Evolutionary conservation across 306 rosid species (phyloP).

Genomic region (Alnus rubra): DNA sequence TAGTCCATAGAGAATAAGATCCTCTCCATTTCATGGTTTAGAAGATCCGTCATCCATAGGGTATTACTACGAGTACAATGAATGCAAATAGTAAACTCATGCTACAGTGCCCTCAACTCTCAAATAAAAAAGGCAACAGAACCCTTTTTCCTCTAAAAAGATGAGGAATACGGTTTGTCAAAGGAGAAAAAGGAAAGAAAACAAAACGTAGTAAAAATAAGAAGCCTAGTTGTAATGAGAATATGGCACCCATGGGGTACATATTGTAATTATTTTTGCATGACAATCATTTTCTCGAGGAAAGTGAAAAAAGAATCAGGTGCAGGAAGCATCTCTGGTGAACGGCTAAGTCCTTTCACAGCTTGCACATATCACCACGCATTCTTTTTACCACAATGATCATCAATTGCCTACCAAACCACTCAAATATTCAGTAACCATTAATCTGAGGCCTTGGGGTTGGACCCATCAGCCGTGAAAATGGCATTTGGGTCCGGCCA

Average conservation of each 20-base stretch:
- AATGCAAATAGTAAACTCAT: constrained; percentile 13
- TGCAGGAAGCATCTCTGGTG: constrained; percentile 14
- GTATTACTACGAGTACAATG: background rate
- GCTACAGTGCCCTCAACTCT: constrained; percentile 18
- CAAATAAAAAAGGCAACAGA: background rate
- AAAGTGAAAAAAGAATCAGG: constrained; percentile 26
- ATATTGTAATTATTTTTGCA: constrained; percentile 33
- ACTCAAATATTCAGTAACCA: constrained; percentile 55
- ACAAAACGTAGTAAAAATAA: constrained; percentile 13
- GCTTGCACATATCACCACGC: constrained; percentile 30
- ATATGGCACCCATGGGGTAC: constrained; percentile 26
- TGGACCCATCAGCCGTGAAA: constrained; percentile 84
- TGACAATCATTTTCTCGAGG: constrained; percentile 22
- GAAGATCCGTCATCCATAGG: no score
- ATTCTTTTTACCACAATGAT: constrained; percentile 1
- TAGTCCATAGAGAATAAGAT: no score
- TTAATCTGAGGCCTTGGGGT: constrained; percentile 85
- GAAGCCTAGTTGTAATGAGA: background rate
- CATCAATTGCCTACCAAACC: constrained; percentile 28
- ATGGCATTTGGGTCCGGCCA: constrained; percentile 66
- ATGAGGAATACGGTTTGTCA: no score
- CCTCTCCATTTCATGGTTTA: no score
- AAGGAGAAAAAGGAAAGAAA: constrained; percentile 15
- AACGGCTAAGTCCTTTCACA: constrained; percentile 31
- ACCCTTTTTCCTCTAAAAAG: no score